Conservation (phyloP, 2,329 filamentous ascomycete species). For the Neofusicoccum kwambonambiense region DNA sequence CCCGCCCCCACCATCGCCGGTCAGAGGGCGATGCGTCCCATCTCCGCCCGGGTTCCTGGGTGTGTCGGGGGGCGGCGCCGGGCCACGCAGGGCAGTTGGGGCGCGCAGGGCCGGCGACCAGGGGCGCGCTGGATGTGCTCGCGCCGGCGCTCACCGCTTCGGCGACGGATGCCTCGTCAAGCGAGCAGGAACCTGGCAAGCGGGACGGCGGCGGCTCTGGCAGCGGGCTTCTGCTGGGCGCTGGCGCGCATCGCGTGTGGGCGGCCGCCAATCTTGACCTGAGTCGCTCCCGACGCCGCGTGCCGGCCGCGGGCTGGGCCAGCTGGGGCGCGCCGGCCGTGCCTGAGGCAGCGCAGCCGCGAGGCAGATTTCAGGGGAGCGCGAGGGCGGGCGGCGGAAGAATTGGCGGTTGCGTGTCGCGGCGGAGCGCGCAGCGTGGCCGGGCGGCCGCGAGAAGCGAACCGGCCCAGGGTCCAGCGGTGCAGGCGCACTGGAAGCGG, state of each 20-base stretch:
- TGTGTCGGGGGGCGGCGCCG: not conserved
- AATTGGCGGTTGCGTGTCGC: not conserved
- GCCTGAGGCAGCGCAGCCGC: not conserved
- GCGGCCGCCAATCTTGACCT: conserved; percentile 1
- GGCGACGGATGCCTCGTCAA: conserved; percentile 3
- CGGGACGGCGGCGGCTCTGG: conserved; percentile 13
- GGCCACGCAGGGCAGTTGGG: not conserved
- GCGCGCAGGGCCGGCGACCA: conserved; percentile 4
- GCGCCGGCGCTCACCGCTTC: not conserved
- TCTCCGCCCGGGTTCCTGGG: conserved; percentile 13
- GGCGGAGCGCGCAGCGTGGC: not conserved
- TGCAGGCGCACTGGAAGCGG: no score
- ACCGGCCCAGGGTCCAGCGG: conserved; percentile 11
- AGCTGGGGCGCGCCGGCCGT: not conserved
- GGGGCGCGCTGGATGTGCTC: not conserved
- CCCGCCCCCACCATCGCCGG: conserved; percentile 7
- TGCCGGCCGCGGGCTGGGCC: not conserved
- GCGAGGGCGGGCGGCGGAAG: not conserved
- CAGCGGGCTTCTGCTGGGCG: not conserved
- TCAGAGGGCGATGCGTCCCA: not conserved
- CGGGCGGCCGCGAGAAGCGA: not conserved
- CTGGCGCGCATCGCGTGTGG: conserved; percentile 3
- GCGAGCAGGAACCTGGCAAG: conserved; percentile 10
- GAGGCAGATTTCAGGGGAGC: conserved; percentile 13
- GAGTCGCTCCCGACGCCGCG: conserved; percentile 15